Evolutionary conservation across 2,329 filamentous ascomycete species (phyloP), one percentile per base, ranked within the genome.

Genomic region (Stemphylium beticola): DNA sequence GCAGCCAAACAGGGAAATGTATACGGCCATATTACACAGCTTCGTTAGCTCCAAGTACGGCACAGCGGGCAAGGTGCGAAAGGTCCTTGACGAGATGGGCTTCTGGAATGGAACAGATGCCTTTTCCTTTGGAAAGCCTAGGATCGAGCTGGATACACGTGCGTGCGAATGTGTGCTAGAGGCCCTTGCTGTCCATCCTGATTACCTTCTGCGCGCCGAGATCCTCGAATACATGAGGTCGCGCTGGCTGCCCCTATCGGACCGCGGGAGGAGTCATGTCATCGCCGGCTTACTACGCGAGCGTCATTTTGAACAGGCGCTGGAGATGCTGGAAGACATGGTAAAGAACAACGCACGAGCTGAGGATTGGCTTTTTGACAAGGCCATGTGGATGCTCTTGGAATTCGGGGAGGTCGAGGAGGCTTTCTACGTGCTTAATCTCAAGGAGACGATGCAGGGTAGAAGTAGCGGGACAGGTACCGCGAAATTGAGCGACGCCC

Each of bases 181-280:
- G 73, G 88, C 85, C 4, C 80, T 97, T 20, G 85, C 90, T 0
- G 85, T 95, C 8, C 95, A 98, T 71, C 91, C 93, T 0, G 90
- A 98, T 74, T 93, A 96, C 65, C 63, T 92, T 5, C 78, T 95
- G 20, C 87, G 92, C 32, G 83, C 85, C 48, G 82, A 87, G 32
- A 82, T 96, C 3, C 78, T 97, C 34, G 78, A 85, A 49, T 87
- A 88, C 51, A 92, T 95, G 89, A 85, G 85, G 66, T 81, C 85
- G 51, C 82, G 85, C 59, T 96, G 92, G 90, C 82, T 89, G 47
- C 77, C 79, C 8, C 77, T 90, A 8, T 85, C 81, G 37, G 83
- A 81, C 10, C 79, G 82, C 6, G 88, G 87, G 8, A 84, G 84
- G 69, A 85, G 90, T 64, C 85, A 84, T 68, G 80, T 96, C 17